Evolutionary conservation across 306 rosid genomes (phyloP).

Genomic region (Malus sieversii): DNA sequence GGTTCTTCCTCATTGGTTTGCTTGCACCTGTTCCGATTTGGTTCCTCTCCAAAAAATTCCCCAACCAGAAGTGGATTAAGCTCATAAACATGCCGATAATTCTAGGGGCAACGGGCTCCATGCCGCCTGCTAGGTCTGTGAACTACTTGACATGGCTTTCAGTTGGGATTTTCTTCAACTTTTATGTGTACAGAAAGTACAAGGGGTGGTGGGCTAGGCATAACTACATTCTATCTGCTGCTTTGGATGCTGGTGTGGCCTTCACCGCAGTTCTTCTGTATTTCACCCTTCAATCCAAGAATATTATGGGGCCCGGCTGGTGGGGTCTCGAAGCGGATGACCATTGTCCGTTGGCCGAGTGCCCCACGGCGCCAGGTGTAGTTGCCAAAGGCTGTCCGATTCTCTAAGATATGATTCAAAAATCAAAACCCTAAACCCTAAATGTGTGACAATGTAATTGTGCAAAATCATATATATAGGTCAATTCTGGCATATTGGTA

Average conservation of each 20-base stretch:
- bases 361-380: conserved; percentile 69
- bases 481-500: not conserved
- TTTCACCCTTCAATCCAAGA: conserved; percentile 42
- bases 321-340: conserved; percentile 51
- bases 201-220: conserved; percentile 72
- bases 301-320: conserved; percentile 42
- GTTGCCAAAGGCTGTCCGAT: conserved; percentile 43
- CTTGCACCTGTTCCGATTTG: conserved; percentile 55
- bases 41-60: conserved; percentile 34
- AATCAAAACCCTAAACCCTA: not conserved
- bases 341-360: conserved; percentile 48
- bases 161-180: conserved; percentile 63
- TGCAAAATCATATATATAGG: not conserved
- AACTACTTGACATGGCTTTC: conserved; percentile 44
- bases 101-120: conserved; percentile 9
- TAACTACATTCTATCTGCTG: conserved; percentile 65
- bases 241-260: conserved; percentile 65
- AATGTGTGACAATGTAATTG: not conserved
- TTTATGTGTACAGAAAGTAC: conserved; percentile 28
- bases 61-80: conserved; percentile 36
- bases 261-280: conserved; percentile 40
- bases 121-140: conserved; percentile 44
- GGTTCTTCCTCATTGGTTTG: conserved; percentile 56
- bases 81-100: conserved; percentile 58
- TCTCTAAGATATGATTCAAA: not conserved